phyloP scores from a whole-genome alignment of 1,284 basidiomycete species.

The Apiotrichum porosum region DNA sequence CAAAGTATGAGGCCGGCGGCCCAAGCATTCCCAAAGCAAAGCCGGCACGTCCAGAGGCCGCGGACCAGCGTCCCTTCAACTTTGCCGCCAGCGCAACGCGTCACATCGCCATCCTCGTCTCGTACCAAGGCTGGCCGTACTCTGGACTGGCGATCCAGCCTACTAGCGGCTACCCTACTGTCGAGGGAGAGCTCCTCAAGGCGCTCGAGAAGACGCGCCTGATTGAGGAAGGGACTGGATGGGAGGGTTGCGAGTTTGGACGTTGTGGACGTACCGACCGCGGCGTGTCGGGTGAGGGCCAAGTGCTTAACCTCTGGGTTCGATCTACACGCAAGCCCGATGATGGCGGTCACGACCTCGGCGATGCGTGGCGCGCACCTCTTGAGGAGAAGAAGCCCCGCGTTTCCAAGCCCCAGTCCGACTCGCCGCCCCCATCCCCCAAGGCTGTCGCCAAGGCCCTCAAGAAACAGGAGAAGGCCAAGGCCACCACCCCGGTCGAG shows the following conservation, averaged over 20 bases:
- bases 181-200: conserved; percentile 80
- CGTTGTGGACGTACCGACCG: conserved; percentile 90
- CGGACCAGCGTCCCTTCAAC: conserved; percentile 42
- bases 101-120: conserved; percentile 88
- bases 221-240: conserved; percentile 65
- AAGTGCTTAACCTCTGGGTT: conserved; percentile 89
- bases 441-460: background rate
- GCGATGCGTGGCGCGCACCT: conserved; percentile 21
- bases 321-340: conserved; percentile 53
- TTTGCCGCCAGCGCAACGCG: conserved; percentile 67
- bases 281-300: conserved; percentile 90
- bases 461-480: background rate
- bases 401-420: background rate
- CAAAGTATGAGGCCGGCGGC: conserved; percentile 52
- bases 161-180: conserved; percentile 67
- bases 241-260: conserved; percentile 84
- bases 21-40: conserved; percentile 7
- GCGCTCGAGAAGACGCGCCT: conserved; percentile 72
- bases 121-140: conserved; percentile 88
- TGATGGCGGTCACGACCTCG: conserved; percentile 32
- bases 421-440: background rate
- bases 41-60: background rate
- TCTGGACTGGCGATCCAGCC: conserved; percentile 79
- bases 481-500: conserved; percentile 51
- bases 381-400: conserved; percentile 9